phyloP scores from a whole-genome alignment of 2,329 filamentous ascomycete species.

The Fulvia fulva region DNA sequence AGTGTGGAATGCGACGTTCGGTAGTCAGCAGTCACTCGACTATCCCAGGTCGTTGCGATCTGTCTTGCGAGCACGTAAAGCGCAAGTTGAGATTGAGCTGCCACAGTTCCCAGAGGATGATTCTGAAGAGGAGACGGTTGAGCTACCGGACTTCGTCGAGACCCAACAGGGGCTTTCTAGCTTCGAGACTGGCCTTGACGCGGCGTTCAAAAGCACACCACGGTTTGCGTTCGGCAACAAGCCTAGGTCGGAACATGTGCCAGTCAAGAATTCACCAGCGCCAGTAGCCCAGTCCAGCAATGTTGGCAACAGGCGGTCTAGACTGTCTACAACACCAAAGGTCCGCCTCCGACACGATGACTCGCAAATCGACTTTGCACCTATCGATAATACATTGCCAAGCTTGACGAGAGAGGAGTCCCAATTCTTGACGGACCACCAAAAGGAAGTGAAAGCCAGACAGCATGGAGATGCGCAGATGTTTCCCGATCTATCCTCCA shows the following conservation, averaged over 20 bases:
- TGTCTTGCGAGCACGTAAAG: conserved; percentile 58
- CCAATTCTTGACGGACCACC: conserved; percentile 72
- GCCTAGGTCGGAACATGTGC: background rate
- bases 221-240: background rate
- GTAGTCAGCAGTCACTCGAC: conserved; percentile 53
- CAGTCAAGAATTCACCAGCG: background rate
- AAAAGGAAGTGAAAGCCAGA: conserved; percentile 71
- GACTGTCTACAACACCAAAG: conserved; percentile 31
- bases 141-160: conserved; percentile 27
- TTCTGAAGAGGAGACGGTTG: conserved; percentile 35
- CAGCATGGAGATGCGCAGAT: conserved; percentile 62
- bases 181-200: background rate
- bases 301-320: background rate
- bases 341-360: conserved; percentile 69
- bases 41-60: conserved; percentile 64
- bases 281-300: background rate
- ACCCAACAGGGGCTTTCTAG: conserved; percentile 8
- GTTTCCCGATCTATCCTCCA: conserved; percentile 65
- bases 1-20: conserved; percentile 70
- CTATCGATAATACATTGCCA: conserved; percentile 59
- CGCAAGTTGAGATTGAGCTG: conserved; percentile 50
- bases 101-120: conserved; percentile 44
- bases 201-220: background rate
- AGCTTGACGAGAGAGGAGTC: conserved; percentile 53
- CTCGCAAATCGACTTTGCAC: conserved; percentile 74